A percentile compares a stretch with the other conserved stretches of the same genome.
Conservation (phyloP, 345 rosid genomes). For the Stellera chamaejasme region DNA sequence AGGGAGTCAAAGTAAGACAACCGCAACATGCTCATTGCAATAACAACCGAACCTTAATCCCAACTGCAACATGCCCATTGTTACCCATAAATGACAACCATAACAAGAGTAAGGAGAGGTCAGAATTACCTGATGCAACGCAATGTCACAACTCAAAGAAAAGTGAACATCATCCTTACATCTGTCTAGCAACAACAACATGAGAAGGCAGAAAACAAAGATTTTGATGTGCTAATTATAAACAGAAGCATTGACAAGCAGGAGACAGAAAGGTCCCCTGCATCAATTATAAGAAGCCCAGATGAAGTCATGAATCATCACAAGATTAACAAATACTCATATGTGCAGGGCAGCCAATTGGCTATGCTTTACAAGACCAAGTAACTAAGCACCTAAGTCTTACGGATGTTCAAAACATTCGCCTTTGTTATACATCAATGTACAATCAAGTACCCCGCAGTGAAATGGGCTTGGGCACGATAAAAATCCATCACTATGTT, state of each 20-base stretch:
- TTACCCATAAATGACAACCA: too few relatives aligned
- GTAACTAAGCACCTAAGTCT: conserved; percentile 23
- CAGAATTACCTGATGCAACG: too few relatives aligned
- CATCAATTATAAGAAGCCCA: conserved; percentile 10
- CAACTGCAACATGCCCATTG: too few relatives aligned
- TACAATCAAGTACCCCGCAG: conserved; percentile 39
- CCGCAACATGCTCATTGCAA: too few relatives aligned
- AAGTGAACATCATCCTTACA: too few relatives aligned
- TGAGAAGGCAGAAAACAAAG: background rate
- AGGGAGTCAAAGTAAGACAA: too few relatives aligned
- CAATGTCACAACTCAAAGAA: too few relatives aligned
- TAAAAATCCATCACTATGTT: conserved; percentile 34
- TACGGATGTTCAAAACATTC: conserved; percentile 29
- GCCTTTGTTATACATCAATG: conserved; percentile 40
- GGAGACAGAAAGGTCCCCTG: conserved; percentile 7
- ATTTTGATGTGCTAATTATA: conserved; percentile 6
- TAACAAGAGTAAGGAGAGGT: too few relatives aligned
- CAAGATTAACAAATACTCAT: conserved; percentile 23
- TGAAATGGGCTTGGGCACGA: conserved; percentile 22
- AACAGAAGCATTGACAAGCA: conserved; percentile 16
- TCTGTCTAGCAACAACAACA: too few relatives aligned
- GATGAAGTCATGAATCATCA: conserved; percentile 18
- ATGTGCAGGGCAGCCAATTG: conserved; percentile 38
- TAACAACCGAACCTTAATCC: too few relatives aligned
- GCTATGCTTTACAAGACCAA: conserved; percentile 39